Base-by-base conservation (phyloP, 2,329 filamentous ascomycete species). In the Fonsecaea pedrosoi region DNA sequence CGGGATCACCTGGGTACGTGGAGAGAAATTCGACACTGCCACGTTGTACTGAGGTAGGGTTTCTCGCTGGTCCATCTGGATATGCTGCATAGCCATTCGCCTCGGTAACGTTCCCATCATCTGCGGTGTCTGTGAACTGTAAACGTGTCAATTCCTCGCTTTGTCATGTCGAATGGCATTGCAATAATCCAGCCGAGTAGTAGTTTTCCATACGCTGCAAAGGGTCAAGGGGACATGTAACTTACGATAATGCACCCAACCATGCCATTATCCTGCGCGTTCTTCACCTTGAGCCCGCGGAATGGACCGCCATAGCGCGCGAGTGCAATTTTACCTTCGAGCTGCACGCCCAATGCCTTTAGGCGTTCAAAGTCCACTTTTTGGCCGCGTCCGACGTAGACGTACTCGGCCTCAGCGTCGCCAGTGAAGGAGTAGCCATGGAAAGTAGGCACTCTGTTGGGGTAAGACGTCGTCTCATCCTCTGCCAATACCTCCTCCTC, bases 271-370 rank as follows among this genome's bases (percentile, higher is more conserved):
- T 80, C 78, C 63, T 82, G 78, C 3, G 81, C 79, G 61, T 82
- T 82, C 73, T 82, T 82, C 32, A 83, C 81, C 65, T 83, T 83
- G 30, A 83, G 73, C 2, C 81, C 81, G 60, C 82, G 76, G 72
- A 82, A 82, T 0, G 79, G 78, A 1, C 80, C 79, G 21, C 80
- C 79, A 61, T 82, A 83, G 65, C 78, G 79, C 25, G 80, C 77
- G n/a, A 83, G 69, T 1, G 81, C 82, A 66, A 83, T 82, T 69
- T 83, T 83, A 60, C 82, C 81, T 66, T 82, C 76, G 1, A 83
- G 75, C 25, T 78, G 70, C 13, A 83, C 78, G 34, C 80, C 80
- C 7, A 82, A 73, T 35, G 75, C 77, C 15, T 75, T 58, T 7
- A 82, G 73, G 15, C 79, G 76, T n/a, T 82, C 75, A 55, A 82